A percentile compares a stretch with the other conserved stretches of the same genome.
These are phyloP conservation scores for Gloeopeniophorella convolvens DNA, from an alignment of 768 basidiomycete genomes.

Conservation along the genomic window DNA sequence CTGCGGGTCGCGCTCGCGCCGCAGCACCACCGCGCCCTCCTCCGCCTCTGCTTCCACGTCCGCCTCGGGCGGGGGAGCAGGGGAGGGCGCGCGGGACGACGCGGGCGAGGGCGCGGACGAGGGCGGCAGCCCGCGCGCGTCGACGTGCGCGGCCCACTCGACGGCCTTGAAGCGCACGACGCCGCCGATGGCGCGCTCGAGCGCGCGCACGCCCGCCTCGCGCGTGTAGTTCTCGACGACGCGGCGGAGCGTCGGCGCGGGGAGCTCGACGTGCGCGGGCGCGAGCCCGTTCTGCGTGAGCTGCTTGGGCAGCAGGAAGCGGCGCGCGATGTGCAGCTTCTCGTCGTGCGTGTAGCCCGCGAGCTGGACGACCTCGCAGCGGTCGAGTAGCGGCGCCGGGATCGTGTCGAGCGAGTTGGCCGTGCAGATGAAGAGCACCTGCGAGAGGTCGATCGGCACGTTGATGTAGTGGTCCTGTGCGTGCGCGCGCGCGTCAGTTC, in stretches of 20 bases:
- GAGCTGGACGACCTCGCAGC: slow-evolving; percentile 82
- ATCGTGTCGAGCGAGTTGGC: slow-evolving; percentile 89
- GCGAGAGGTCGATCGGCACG: slow-evolving; percentile 80
- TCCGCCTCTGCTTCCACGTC: no score
- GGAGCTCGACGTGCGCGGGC: slow-evolving; percentile 52
- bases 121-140: slow-evolving; percentile 27
- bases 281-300: slow-evolving; percentile 70
- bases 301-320: slow-evolving; percentile 88
- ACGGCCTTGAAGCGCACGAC: slow-evolving; percentile 93
- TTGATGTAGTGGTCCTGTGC: slow-evolving; percentile 91
- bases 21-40: no score
- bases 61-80: no score
- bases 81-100: not conserved
- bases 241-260: slow-evolving; percentile 61
- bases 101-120: slow-evolving; percentile 11
- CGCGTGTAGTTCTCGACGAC: slow-evolving; percentile 79
- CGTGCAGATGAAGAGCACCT: slow-evolving; percentile 89
- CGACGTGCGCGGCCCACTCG: slow-evolving; percentile 72
- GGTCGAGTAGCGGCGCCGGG: slow-evolving; percentile 78
- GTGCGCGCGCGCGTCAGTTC: no score
- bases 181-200: slow-evolving; percentile 81
- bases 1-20: no score
- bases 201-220: slow-evolving; percentile 88
- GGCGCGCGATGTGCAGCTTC: slow-evolving; percentile 83
- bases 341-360: slow-evolving; percentile 86